Conservation (phyloP, 352 stramenopile species). For the Paralagenidium karlingii region DNA sequence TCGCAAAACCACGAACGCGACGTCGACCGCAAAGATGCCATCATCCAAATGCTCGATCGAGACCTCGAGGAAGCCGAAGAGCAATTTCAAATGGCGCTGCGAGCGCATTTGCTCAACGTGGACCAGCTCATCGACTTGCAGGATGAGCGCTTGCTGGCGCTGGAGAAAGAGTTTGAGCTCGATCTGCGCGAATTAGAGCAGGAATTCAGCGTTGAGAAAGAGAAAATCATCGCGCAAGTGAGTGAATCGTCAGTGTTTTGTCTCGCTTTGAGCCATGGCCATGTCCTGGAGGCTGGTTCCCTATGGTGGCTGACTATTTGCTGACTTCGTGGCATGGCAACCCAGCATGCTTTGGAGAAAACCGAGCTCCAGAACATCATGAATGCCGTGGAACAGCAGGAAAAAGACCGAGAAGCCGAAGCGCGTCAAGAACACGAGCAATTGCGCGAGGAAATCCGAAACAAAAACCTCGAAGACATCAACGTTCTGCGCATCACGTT, state of each 20-base stretch:
- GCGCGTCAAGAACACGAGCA: slow-evolving; percentile 78
- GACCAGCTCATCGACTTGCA: slow-evolving; percentile 88
- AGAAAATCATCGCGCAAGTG: slow-evolving; percentile 58
- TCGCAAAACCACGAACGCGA: slow-evolving; percentile 92
- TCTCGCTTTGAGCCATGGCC: too few species aligned
- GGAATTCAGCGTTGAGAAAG: slow-evolving; percentile 78
- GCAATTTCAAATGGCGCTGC: slow-evolving; percentile 87
- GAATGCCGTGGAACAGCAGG: slow-evolving; percentile 68
- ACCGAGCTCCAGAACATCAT: slow-evolving; percentile 80
- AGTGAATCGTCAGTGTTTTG: too few species aligned
- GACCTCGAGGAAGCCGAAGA: slow-evolving; percentile 91
- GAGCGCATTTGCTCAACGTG: slow-evolving; percentile 82
- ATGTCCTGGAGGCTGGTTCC: too few species aligned
- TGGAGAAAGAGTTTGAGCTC: slow-evolving; percentile 87
- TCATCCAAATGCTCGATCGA: slow-evolving; percentile 91
- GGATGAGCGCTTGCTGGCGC: slow-evolving; percentile 70
- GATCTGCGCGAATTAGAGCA: slow-evolving; percentile 74
- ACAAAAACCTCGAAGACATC: slow-evolving; percentile 92
- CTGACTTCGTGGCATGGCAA: not conserved
- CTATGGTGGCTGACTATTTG: too few species aligned
- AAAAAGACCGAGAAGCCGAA: slow-evolving; percentile 68
- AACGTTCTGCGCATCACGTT: slow-evolving; percentile 89
- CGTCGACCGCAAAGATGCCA: slow-evolving; percentile 89
- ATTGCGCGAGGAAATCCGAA: slow-evolving; percentile 87
- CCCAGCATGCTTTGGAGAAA: slow-evolving; percentile 52